Base-by-base conservation (phyloP, 192 early-diverging fungal species). In the Linderina pennispora region DNA sequence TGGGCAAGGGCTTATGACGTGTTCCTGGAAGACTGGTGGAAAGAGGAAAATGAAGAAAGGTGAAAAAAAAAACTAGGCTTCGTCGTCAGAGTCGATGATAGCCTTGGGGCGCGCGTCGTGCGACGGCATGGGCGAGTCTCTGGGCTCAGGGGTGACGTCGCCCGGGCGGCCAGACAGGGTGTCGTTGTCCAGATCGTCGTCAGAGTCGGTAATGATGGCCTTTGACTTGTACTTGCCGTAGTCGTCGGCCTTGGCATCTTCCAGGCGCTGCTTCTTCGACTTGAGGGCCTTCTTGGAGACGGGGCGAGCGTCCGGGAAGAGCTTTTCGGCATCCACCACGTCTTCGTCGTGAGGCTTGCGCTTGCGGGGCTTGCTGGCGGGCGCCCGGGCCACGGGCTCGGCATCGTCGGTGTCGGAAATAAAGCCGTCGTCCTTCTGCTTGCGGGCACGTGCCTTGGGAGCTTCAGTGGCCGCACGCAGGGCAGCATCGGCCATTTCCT, bases 401-500 rank as follows among this genome's bases (percentile, higher is more conserved):
- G 8, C 4, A 10, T 26, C 28, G 17, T 45, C 31, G 23, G 23
- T 17, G 13, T 31, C 9, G 23, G 22, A 17, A 17, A 18, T 6
- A 26, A 45, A 28, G 2, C 3, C 28, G 16, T n/a, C 8, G 17
- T 7, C 22, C 46, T 18, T 50, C 25, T 26, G 48, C 39, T 8
- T 72, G 69, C 9, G 45, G 50, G 28, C 61, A 62, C 23, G 54
- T 45, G 8, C 41, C 23, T 24, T 45, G 38, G 9, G 48, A 8
- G 38, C 38, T 40, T 40, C 38, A 40, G 21, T 8, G 6, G 38
- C 38, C 14, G 23, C 26, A n/a, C n/a, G n/a, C n/a, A n/a, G n/a
- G n/a, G 65, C 59, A 3, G 51, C 44, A 14, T 26, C 49, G 14
- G 77, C 72, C 58, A 82, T 59, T 21, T 65, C 38, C 15, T 70